Evolutionary conservation across 768 basidiomycete species (phyloP).

Genomic region (Lactifluus volemus): DNA sequence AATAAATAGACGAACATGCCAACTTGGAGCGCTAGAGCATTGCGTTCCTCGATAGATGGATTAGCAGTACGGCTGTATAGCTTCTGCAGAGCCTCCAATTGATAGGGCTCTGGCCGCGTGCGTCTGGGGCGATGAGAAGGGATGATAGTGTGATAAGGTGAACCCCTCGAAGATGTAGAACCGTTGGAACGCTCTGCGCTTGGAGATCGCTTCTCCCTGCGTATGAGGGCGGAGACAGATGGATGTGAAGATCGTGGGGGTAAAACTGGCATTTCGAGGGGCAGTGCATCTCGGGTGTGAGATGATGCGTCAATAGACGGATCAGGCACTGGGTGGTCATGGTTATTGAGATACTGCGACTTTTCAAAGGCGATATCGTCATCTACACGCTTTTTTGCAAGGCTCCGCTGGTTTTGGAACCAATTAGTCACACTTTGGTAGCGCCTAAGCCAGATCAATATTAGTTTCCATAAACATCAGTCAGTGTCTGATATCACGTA

Average conservation of each 20-base stretch:
- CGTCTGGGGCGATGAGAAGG: conserved; percentile 50
- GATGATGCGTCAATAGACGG: conserved; percentile 19
- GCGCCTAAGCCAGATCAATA: conserved; percentile 41
- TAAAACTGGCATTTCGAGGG: conserved; percentile 25
- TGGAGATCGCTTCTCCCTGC: conserved; percentile 29
- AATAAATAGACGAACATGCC: conserved; percentile 41
- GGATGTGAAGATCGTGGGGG: conserved; percentile 34
- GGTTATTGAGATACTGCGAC: conserved; percentile 23
- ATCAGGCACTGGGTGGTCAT: conserved; percentile 18
- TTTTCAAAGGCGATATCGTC: conserved; percentile 36
- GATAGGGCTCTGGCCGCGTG: conserved; percentile 70
- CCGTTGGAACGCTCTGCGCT: conserved; percentile 25
- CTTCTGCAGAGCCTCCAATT: conserved; percentile 66
- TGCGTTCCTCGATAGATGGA: conserved; percentile 74
- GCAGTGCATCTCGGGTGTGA: conserved; percentile 27
- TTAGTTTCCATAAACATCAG: conserved; percentile 3
- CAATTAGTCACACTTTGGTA: conserved; percentile 76
- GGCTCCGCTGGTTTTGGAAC: conserved; percentile 82
- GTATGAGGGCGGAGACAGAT: conserved; percentile 29
- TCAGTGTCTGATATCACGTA: conserved; percentile 31
- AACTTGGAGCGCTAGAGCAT: conserved; percentile 61
- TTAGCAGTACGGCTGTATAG: conserved; percentile 59
- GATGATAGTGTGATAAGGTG: conserved; percentile 36
- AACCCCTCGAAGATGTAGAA: conserved; percentile 32
- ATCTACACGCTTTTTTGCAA: conserved; percentile 63